Conservation (phyloP, 2,329 filamentous ascomycete genomes). For the Scortechinia acanthostroma region DNA sequence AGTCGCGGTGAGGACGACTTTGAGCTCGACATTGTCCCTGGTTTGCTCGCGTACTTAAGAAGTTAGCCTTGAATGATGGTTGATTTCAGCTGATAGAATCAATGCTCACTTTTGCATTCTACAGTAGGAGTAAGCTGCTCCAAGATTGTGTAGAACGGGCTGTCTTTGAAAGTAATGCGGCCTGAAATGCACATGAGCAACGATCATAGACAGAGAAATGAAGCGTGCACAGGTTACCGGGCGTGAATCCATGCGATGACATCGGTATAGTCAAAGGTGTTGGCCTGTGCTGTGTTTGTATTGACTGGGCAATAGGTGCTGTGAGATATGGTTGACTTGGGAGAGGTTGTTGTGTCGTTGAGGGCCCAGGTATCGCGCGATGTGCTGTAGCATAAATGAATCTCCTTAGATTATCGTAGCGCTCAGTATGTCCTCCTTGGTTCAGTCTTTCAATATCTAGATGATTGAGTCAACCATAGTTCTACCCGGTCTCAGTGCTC, state of each 20-base stretch:
- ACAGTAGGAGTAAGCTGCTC: slow-evolving; percentile 39
- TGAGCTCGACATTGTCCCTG: slow-evolving; percentile 29
- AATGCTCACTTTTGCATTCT: slow-evolving; percentile 46
- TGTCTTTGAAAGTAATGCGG: slow-evolving; percentile 44
- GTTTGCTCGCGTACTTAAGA: slow-evolving; percentile 1
- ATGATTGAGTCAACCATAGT: no score
- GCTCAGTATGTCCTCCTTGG: not conserved
- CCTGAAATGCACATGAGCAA: slow-evolving; percentile 1
- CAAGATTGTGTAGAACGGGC: slow-evolving; percentile 56
- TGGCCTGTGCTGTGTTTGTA: not conserved
- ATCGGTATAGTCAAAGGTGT: not conserved
- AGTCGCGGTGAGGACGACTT: slow-evolving; percentile 33
- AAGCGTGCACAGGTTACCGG: not conserved
- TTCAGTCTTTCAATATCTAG: not conserved
- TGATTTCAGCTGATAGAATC: no score
- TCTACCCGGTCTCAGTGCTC: no score
- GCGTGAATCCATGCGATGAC: not conserved
- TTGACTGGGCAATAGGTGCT: not conserved
- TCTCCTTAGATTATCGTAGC: not conserved
- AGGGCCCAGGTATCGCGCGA: not conserved
- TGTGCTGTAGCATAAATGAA: slow-evolving; percentile 1
- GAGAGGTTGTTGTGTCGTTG: not conserved
- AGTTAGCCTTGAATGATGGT: no score
- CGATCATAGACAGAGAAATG: slow-evolving; percentile 17
- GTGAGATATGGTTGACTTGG: not conserved